phyloP scores from a whole-genome alignment of 192 early-diverging fungal species.

The Ambispora gerdemannii region DNA sequence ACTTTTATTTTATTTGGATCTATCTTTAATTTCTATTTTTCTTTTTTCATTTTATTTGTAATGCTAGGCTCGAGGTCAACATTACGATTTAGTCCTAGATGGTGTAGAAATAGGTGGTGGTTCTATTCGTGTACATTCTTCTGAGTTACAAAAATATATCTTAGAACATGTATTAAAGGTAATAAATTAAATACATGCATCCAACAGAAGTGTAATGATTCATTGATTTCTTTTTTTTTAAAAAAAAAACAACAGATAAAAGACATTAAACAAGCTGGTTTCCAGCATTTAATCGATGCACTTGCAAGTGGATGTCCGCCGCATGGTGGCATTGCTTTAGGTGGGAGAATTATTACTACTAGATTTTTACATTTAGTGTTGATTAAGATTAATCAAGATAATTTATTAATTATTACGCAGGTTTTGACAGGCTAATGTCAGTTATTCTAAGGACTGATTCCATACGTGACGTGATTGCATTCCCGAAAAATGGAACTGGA shows the following conservation, averaged over 20 bases:
- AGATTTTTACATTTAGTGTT: background rate
- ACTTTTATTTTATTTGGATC: background rate
- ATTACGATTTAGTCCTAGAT: slow-evolving; percentile 89
- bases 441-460: slow-evolving; percentile 68
- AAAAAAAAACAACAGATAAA: too few species aligned
- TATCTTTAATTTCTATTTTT: background rate
- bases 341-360: slow-evolving; percentile 3
- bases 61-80: slow-evolving; percentile 62
- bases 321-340: slow-evolving; percentile 84
- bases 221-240: slow-evolving; percentile 1
- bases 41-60: background rate
- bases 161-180: slow-evolving; percentile 68
- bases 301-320: slow-evolving; percentile 83
- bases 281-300: slow-evolving; percentile 79
- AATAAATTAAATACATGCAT: background rate
- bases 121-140: slow-evolving; percentile 82
- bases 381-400: background rate
- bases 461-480: slow-evolving; percentile 90
- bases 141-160: slow-evolving; percentile 68
- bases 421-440: slow-evolving; percentile 78
- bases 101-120: slow-evolving; percentile 91
- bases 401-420: slow-evolving; percentile 31
- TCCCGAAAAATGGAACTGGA: slow-evolving; percentile 81
- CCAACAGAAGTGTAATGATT: too few species aligned
- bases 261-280: slow-evolving; percentile 54